A percentile compares a stretch with the other conserved stretches of the same genome.
Conservation (phyloP, 176 grass and related monocot species). For the Oropetium thomaeum region DNA sequence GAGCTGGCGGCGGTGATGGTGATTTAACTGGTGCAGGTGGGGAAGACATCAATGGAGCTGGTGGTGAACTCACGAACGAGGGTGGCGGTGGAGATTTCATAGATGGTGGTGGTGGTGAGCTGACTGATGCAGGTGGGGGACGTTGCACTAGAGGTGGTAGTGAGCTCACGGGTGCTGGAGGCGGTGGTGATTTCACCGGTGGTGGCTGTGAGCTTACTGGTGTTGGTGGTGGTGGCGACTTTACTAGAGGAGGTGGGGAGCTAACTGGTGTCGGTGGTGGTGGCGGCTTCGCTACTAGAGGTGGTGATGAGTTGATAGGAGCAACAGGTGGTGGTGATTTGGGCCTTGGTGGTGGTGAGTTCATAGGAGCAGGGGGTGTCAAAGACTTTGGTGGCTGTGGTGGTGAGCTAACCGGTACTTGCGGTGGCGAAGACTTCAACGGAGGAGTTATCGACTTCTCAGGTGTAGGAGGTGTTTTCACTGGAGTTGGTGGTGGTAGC, state of each 20-base stretch:
- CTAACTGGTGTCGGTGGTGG: background rate
- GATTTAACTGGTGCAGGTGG: background rate
- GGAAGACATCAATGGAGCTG: too few relatives aligned
- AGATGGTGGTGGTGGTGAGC: background rate
- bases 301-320: constrained; percentile 27
- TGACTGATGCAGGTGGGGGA: too few relatives aligned
- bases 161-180: background rate
- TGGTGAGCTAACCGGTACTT: too few relatives aligned
- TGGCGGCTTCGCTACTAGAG: background rate
- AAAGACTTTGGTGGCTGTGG: too few relatives aligned
- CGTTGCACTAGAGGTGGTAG: background rate
- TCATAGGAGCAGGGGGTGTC: too few relatives aligned
- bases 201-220: background rate
- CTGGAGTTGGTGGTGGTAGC: background rate
- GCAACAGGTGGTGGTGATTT: background rate
- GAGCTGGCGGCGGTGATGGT: background rate
- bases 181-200: background rate
- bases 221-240: background rate
- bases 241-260: background rate
- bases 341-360: background rate
- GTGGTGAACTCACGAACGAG: background rate
- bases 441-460: too few relatives aligned
- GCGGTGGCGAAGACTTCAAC: too few relatives aligned
- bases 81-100: constrained; percentile 9
- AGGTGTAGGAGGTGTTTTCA: background rate